Evolutionary conservation across 352 stramenopile species (phyloP), one percentile per base, ranked within the genome.

Genomic region (Phytophthora litchii): DNA sequence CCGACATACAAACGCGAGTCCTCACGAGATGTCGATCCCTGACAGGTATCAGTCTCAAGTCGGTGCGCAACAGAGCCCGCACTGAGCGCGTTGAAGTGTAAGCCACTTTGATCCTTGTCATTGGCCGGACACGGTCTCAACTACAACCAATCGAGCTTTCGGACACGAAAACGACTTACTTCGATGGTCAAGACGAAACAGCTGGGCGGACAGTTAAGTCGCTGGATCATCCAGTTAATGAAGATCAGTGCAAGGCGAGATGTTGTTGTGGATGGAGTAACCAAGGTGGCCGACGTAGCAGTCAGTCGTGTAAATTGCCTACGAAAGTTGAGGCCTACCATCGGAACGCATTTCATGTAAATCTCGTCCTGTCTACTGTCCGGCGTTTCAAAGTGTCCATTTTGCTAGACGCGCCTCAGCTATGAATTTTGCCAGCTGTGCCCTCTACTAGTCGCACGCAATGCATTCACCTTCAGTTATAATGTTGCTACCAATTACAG

Each of bases 1-100:
- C 41, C 38, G 19, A 12, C 37, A 44, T 27, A 44, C 9, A 25
- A 9, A 25, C n/a, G n/a, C n/a, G n/a, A n/a, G n/a, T n/a, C n/a
- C n/a, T n/a, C n/a, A n/a, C 23, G 23, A 27, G 23, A 27, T 27
- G 23, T 27, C 23, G 23, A 27, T 27, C 23, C 23, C 23, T 27
- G 23, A 27, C 23, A 27, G 23, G 23, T 27, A 27, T 27, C 23
- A 27, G 23, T 27, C 23, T 5, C 23, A 27, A 34, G 29, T 34
- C 7, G 10, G 7, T 34, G 29, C 29, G 29, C 6, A 34, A 34
- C 7, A 7, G 29, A 34, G 29, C 29, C 29, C 29, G 29, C 4
- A 34, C 54, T 55, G 36, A 63, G 9, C 20, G 11, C 11, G n/a
- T 44, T 63, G 14, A 55, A 56, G 45, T 56, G 54, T 63, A 63